Evolutionary conservation across 73 alveolate species (phyloP), one percentile per base, ranked within the genome.

Genomic region (Tetrahymena thermophila): DNA sequence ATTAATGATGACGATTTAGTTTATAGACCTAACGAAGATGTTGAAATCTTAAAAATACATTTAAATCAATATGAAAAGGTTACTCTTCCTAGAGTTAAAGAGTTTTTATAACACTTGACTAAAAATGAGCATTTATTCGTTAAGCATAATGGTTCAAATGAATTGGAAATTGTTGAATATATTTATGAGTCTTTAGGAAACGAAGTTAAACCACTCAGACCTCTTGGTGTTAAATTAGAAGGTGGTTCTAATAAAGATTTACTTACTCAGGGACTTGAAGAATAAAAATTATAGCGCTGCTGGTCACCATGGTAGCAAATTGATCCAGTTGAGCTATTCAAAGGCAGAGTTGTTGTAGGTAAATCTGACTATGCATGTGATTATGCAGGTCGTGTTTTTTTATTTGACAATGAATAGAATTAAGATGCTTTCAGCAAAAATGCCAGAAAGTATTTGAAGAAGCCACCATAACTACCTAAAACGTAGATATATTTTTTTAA

Each of bases 241-340:
- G 97, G 98, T 15, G 99, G 97, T 34, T 98, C 99, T 55, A 99
- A 97, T 94, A 99, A 98, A 96, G 98, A 98, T 19, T 97, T 98
- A 83, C 97, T 99, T 34, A 98, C 98, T 85, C 97, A 97, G 43
- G 99, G 99, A 85, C 84, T 94, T 35, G 98, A 98, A 57, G 99
- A 98, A 93, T 99, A 98, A 43, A 97, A 98, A 35, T 94, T 99
- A 35, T 98, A 99, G 43, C 97, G 99, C 93, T 96, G 97, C 94
- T 99, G 99, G 99, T 97, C 99, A 85, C 96, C 97, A 58, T 99
- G 99, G 99, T 96, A 97, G 56, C 98, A 99, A 94, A 97, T 97
- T 34, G 99, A 99, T 93, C 99, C 99, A 94, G 99, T 99, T 15
- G 99, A 95, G 55, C 89, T 99, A 34, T 94, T 98, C 83, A 97